Evolutionary conservation across 2,329 filamentous ascomycete species (phyloP), one percentile per base, ranked within the genome.

Genomic region (Chaetomium sp.): DNA sequence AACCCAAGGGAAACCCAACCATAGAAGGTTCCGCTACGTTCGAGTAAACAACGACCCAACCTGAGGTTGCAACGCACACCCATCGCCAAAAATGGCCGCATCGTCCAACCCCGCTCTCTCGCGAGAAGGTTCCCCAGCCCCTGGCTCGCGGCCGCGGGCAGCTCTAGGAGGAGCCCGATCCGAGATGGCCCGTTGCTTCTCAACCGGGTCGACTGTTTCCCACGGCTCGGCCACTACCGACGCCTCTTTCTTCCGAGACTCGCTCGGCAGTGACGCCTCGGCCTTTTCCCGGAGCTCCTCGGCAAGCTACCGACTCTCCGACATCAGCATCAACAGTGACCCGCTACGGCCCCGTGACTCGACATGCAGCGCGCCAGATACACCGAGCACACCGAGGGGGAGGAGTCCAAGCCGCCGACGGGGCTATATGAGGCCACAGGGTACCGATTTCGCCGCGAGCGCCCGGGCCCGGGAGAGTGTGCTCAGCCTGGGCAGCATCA

Each of bases 401-500:
- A 59, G 59, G 49, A 64, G 63, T 53, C 59, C 68, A 5, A 71
- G 66, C 36, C 76, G 84, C 58, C 79, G 89, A 65, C 81, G 91
- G 59, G 91, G 91, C 44, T 96, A 92, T 73, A 88, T 95, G 74
- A 82, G 91, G 49, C 91, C 91, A 0, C 87, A 91, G 69, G 89
- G 86, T 53, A 95, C 89, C 51, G 82, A 91, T 66, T 99, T 97
- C 70, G 89, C 94, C 33, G 87, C 88, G 57, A 96, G 91, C 55
- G 94, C 94, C 47, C 85, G 85, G 68, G 90, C 90, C 50, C 81
- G 94, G 60, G 92, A 99, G 70, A 96, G 91, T 68, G 94, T 99
- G 62, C 87, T 97, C 82, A 96, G 90, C 67, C 74, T 99, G 59
- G 94, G 94, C 53, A 96, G 91, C 71, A 99, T 99, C 65, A 90